phyloP scores from a whole-genome alignment of 106 monocot species.

The Alisma plantagoaquatica region DNA sequence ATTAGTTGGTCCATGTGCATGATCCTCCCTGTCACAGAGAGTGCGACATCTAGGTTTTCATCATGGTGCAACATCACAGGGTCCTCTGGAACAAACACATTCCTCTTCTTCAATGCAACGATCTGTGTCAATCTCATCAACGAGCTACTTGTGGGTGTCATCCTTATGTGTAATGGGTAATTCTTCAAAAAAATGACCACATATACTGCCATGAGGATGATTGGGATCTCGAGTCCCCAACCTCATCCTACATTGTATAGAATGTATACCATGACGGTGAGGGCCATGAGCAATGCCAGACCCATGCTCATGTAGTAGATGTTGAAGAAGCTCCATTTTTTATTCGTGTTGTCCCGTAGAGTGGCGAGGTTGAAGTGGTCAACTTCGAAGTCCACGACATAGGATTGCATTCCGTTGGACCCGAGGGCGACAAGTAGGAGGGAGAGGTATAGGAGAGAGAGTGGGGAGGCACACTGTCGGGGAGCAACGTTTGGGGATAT shows the following conservation, averaged over 20 bases:
- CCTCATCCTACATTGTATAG: constrained; percentile 72
- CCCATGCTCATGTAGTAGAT: constrained; percentile 46
- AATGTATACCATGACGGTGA: constrained; percentile 48
- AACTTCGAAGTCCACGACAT: constrained; percentile 57
- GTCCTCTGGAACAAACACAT: constrained; percentile 17
- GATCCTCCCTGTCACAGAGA: constrained; percentile 60
- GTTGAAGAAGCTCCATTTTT: constrained; percentile 43
- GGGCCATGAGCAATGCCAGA: constrained; percentile 26
- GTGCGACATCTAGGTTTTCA: constrained; percentile 50
- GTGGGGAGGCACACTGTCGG: constrained; percentile 22
- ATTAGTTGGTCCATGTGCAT: constrained; percentile 51
- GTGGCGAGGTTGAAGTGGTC: constrained; percentile 36
- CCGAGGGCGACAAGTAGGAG: constrained; percentile 44
- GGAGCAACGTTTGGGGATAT: too few species aligned
- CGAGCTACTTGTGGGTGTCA: too few species aligned
- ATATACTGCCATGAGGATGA: constrained; percentile 32
- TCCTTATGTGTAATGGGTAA: constrained; percentile 33
- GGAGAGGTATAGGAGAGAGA: constrained; percentile 39
- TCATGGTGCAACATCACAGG: constrained; percentile 43
- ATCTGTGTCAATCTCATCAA: too few species aligned
- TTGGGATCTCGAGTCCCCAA: constrained; percentile 50
- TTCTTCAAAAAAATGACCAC: constrained; percentile 40
- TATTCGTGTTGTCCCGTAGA: background rate
- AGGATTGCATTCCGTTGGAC: constrained; percentile 60
- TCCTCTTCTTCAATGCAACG: constrained; percentile 79